These are phyloP conservation scores for Fistulinella staudtii DNA, from an alignment of 1,284 basidiomycete species.

Conservation along the genomic window DNA sequence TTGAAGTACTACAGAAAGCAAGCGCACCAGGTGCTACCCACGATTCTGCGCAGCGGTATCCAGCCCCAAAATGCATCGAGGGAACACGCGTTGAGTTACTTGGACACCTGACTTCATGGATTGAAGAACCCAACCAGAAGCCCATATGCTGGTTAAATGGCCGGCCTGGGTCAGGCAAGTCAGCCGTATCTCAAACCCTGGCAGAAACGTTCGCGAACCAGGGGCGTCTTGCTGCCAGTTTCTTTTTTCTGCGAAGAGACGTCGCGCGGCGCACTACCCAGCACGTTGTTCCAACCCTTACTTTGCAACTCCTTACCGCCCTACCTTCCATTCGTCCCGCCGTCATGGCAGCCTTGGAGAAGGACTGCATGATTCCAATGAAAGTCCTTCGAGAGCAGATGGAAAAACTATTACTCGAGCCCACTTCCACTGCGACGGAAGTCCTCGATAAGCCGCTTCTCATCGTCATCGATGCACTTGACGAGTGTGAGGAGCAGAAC, in stretches of 20 bases:
- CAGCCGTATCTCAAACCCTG: too few species aligned
- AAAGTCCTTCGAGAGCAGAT: constrained; percentile 24
- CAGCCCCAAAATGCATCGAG: constrained; percentile 9
- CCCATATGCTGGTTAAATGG: too few species aligned
- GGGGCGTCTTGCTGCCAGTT: too few species aligned
- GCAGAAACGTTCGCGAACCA: too few species aligned
- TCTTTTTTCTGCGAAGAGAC: constrained; percentile 20
- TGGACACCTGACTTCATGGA: constrained; percentile 4
- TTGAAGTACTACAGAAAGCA: constrained; percentile 8
- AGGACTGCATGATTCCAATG: constrained; percentile 16
- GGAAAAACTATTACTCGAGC: constrained; percentile 12
- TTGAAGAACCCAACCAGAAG: neutral
- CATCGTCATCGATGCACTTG: constrained; percentile 22
- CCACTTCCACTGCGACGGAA: constrained; percentile 8
- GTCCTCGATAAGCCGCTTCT: constrained; percentile 2
- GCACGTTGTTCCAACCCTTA: constrained; percentile 14
- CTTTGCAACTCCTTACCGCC: constrained; percentile 9
- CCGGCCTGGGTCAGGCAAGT: too few species aligned
- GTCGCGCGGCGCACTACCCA: constrained; percentile 9
- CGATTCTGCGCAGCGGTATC: constrained; percentile 12
- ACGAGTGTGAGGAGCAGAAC: constrained; percentile 19
- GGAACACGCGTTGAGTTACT: constrained; percentile 16
- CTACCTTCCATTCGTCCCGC: too few species aligned
- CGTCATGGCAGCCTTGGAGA: constrained; percentile 12
- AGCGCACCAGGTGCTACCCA: constrained; percentile 7